Base-by-base conservation (phyloP, 2,329 filamentous ascomycete genomes). In the Verticillium klebahnii region DNA sequence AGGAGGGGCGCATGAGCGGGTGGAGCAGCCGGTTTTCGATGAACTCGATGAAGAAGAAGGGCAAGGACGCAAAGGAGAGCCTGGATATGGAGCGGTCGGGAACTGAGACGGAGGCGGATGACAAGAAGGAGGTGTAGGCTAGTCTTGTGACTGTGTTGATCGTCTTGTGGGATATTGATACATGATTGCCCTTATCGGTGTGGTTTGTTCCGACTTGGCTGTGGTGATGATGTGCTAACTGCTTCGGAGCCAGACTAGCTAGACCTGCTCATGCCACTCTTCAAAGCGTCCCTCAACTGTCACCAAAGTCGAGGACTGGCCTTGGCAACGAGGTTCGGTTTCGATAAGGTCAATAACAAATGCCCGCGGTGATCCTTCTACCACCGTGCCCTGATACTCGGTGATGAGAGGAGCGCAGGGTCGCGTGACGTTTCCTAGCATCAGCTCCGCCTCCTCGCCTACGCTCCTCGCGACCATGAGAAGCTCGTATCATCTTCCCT, bases 11-110 rank as follows among this genome's bases (percentile, higher is more conserved):
- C 68, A 80, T 82, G 62, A 78, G 77, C 12, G 76, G 76, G 52
- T 84, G 82, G 80, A 71, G 71, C 50, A 71, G 69, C 37, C 79
- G 83, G 66, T 85, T 85, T 70, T 80, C 82, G 54, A 85, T 85
- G 70, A 86, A 85, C 71, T 80, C 82, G 54, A 85, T 85, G 70
- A 86, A 85, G 74, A 86, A 86, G 76, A 85, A 84, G 72, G 82
- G 79, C 65, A 84, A 80, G 67, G 82, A 85, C 55, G 63, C 67
- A n/a, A 84, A 82, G 74, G 83, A 85, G 67, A 84, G 82, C 66
- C 67, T 82, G 65, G 84, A 87, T 56, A 69, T 82, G 31, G 84
- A 86, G 45, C 61, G 63, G 5, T 40, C 45, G 5, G 63, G 64
- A 55, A 57, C 56, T 25, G 63, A 65, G 19, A 19, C 36, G 50